Evolutionary conservation across 1,284 basidiomycete species (phyloP).

Genomic region (Fomitopsis pinicola): DNA sequence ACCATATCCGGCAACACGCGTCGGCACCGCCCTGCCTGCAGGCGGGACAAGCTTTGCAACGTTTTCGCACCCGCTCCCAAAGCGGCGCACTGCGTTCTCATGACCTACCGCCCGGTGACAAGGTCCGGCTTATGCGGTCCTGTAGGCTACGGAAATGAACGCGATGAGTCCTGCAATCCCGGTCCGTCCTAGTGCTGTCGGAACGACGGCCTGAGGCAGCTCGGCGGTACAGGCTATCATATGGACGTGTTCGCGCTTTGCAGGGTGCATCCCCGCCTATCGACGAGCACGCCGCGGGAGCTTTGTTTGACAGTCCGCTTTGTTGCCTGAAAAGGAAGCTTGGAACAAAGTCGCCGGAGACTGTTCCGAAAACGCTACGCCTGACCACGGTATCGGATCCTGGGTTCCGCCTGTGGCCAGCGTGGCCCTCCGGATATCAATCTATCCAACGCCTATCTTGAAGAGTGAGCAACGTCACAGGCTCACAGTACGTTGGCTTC

Average conservation of each 20-base stretch:
- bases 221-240: neutral
- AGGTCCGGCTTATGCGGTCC: conserved; percentile 13
- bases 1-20: neutral
- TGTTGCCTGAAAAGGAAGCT: conserved; percentile 15
- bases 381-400: conserved; percentile 10
- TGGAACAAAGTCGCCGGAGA: conserved; percentile 12
- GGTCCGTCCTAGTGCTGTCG: conserved; percentile 14
- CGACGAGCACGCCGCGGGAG: neutral
- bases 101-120: neutral
- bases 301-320: conserved; percentile 2
- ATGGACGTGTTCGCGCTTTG: conserved; percentile 3
- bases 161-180: conserved; percentile 9
- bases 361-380: conserved; percentile 1
- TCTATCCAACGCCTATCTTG: conserved; percentile 8
- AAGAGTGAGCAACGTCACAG: neutral
- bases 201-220: neutral
- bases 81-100: neutral
- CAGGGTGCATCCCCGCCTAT: neutral
- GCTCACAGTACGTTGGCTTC: neutral
- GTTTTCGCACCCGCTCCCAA: neutral
- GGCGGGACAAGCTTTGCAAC: neutral
- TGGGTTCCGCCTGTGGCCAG: conserved; percentile 9
- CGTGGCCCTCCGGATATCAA: conserved; percentile 9
- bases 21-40: conserved; percentile 4
- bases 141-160: conserved; percentile 12